Conservation (phyloP, 129 eudicot species). For the Erigeron canadensis region DNA sequence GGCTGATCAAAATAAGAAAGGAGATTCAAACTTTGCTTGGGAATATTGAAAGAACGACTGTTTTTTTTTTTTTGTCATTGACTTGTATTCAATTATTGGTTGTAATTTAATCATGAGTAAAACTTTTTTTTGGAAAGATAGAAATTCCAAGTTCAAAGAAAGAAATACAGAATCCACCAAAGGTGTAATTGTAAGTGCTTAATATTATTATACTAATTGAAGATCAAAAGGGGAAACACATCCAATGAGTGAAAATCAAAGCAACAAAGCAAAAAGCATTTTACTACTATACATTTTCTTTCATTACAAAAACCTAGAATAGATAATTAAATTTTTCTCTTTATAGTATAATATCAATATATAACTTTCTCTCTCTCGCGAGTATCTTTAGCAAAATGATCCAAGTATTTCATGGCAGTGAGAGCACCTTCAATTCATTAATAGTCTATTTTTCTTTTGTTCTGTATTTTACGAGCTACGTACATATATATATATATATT, state of each 20-base stretch:
- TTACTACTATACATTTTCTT: constrained; percentile 28
- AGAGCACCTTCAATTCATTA: too few relatives aligned
- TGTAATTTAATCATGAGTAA: constrained; percentile 16
- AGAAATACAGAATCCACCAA: constrained; percentile 31
- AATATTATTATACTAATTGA: constrained; percentile 22
- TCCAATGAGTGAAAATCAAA: constrained; percentile 56
- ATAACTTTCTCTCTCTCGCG: too few relatives aligned
- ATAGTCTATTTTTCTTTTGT: background rate
- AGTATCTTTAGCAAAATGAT: background rate
- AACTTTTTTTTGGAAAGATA: background rate
- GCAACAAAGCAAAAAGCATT: constrained; percentile 41
- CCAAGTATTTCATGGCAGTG: background rate
- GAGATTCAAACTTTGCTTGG: constrained; percentile 16
- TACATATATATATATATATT: too few relatives aligned
- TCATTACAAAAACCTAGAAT: constrained; percentile 8
- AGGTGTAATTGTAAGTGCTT: constrained; percentile 32
- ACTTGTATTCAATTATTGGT: constrained; percentile 28
- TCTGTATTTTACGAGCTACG: background rate
- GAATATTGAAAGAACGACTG: constrained; percentile 24
- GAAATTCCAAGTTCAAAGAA: constrained; percentile 9
- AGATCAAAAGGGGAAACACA: constrained; percentile 25
- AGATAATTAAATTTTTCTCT: too few relatives aligned
- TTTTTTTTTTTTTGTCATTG: constrained; percentile 12
- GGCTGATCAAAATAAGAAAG: constrained; percentile 7
- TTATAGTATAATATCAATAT: too few relatives aligned